phyloP scores from a whole-genome alignment of 1,284 basidiomycete genomes.

The Neonothopanus nambi region DNA sequence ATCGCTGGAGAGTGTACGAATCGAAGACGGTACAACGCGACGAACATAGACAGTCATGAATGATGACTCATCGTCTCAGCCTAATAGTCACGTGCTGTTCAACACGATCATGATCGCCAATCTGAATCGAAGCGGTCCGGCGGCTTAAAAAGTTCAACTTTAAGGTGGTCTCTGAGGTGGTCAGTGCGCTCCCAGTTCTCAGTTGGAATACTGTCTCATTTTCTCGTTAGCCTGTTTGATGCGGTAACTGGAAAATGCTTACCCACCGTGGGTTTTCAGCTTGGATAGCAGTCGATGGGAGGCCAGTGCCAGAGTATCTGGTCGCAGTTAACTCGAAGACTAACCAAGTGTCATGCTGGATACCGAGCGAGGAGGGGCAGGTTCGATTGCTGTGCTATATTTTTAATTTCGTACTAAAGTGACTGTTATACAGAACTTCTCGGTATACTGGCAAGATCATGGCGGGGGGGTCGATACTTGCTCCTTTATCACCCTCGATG shows the following conservation, averaged over 20 bases:
- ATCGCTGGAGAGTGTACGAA: no score
- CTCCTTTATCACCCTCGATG: conserved; percentile 59
- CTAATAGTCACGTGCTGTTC: no score
- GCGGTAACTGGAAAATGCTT: conserved; percentile 42
- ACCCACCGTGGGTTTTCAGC: conserved; percentile 62
- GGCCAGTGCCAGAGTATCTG: conserved; percentile 52
- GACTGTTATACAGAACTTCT: conserved; percentile 44
- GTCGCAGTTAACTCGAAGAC: conserved; percentile 41
- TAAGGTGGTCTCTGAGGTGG: no score
- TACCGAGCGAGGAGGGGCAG: conserved; percentile 57
- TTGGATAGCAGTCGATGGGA: conserved; percentile 57
- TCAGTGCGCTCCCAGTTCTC: background rate
- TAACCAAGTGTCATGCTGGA: conserved; percentile 61
- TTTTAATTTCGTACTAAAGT: conserved; percentile 1
- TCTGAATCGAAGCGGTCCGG: no score
- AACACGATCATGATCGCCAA: no score
- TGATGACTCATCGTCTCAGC: no score
- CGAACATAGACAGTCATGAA: no score
- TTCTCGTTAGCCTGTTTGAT: conserved; percentile 4
- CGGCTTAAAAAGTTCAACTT: no score
- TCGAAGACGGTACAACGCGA: no score
- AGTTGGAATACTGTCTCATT: background rate
- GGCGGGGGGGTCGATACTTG: conserved; percentile 53
- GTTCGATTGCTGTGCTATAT: conserved; percentile 29
- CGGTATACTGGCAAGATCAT: conserved; percentile 61